Base-by-base conservation (phyloP, 139 green algal species). In the Coccomyxa sp. region DNA sequence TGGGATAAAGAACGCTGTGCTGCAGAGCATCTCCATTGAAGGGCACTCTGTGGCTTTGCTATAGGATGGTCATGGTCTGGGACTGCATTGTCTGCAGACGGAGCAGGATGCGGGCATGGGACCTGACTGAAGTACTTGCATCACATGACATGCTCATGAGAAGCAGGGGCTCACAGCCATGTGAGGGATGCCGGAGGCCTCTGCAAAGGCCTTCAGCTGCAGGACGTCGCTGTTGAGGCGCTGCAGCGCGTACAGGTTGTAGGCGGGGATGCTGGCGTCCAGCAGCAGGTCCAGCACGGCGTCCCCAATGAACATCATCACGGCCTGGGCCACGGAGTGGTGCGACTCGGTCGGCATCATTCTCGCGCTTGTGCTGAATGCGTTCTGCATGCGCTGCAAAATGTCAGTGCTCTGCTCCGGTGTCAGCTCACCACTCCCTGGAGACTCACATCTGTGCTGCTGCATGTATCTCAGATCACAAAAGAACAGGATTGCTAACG, bases 231-330 rank as follows among this genome's bases (percentile, higher is more conserved):
- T 55, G 14, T 82, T 74, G 73, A 95, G 86, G 8, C 82, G 81
- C 82, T 91, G 80, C 29, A 92, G 55, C 3, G 85, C 89, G 79
- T 89, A 64, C 77, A 93, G 84, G 87, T 95, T 95, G 84, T 84
- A 91, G 29, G 74, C 87, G 12, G 83, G 85, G n/a, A 92, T 75
- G 31, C 41, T 80, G 34, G 82, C 76, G 6, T 87, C 84, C 6
- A 81, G 68, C 50, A 94, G 79, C 39, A 89, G 74, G 34, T 68
- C 55, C 85, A 93, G 86, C 79, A 86, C 41, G 0, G 81, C 85
- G 9, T 83, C 64, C 8, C 81, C 87, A 33, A 82, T 68, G 54
- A 86, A 86, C 8, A 75, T 75, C 34, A 92, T 77, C 22, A 85
- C 31, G 4, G 82, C 78, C 8, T 84, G 84, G 68, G 80, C 80